phyloP scores from a whole-genome alignment of 2,329 filamentous ascomycete species.

The Fusarium ramigenum region DNA sequence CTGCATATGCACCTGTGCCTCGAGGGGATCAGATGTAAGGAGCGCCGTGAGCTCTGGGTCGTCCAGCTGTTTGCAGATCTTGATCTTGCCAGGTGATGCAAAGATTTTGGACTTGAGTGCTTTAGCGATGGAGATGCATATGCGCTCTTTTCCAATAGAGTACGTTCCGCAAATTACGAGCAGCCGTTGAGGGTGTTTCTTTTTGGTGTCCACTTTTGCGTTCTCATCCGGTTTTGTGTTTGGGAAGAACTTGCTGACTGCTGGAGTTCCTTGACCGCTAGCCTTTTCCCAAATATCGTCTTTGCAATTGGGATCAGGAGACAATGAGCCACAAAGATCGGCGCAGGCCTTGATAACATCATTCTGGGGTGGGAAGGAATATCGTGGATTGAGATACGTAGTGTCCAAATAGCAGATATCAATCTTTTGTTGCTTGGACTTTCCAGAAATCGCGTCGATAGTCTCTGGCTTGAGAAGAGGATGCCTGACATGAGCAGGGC shows the following conservation, averaged over 20 bases:
- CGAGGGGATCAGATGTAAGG: slow-evolving; percentile 80
- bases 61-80: slow-evolving; percentile 84
- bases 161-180: slow-evolving; percentile 96
- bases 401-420: slow-evolving; percentile 98
- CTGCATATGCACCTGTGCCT: slow-evolving; percentile 98
- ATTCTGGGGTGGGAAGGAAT: slow-evolving; percentile 89
- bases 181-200: slow-evolving; percentile 64
- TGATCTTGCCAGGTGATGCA: slow-evolving; percentile 82
- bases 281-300: slow-evolving; percentile 59
- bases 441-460: slow-evolving; percentile 75
- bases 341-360: slow-evolving; percentile 89
- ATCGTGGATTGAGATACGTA: slow-evolving; percentile 94
- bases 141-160: slow-evolving; percentile 96
- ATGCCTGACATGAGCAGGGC: slow-evolving; percentile 83
- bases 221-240: slow-evolving; percentile 47
- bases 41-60: slow-evolving; percentile 82
- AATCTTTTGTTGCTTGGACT: slow-evolving; percentile 82
- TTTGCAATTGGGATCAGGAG: slow-evolving; percentile 66
- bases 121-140: slow-evolving; percentile 90
- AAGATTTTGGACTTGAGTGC: slow-evolving; percentile 90
- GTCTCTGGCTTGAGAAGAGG: slow-evolving; percentile 81
- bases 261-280: slow-evolving; percentile 52
- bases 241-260: slow-evolving; percentile 64
- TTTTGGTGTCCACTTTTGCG: slow-evolving; percentile 42
- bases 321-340: slow-evolving; percentile 83